phyloP scores from a whole-genome alignment of 2,329 filamentous ascomycete species.

The Alternaria consortialis region DNA sequence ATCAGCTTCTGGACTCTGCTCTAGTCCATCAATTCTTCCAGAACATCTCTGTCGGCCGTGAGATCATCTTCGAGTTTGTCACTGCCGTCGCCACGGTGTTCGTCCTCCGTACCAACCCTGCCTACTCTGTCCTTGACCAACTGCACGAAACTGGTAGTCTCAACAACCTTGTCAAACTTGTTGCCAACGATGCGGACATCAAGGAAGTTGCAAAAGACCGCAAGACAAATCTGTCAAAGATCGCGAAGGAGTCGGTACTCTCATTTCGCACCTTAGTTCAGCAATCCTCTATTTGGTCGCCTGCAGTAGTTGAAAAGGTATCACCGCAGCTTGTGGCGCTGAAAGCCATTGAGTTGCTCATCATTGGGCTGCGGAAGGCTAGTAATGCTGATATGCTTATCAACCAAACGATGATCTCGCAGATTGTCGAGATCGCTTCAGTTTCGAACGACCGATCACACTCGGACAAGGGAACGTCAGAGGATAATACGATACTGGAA shows the following conservation, averaged over 20 bases:
- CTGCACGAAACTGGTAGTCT: conserved; percentile 65
- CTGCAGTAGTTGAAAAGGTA: conserved; percentile 59
- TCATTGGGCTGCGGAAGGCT: conserved; percentile 61
- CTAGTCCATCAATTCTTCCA: conserved; percentile 74
- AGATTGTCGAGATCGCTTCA: conserved; percentile 57
- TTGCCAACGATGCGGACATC: conserved; percentile 65
- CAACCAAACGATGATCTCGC: conserved; percentile 35
- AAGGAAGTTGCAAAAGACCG: conserved; percentile 69
- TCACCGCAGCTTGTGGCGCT: conserved; percentile 72
- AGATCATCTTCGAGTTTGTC: conserved; percentile 64
- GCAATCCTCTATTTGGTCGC: conserved; percentile 68
- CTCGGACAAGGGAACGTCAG: conserved; percentile 18
- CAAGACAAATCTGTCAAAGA: conserved; percentile 73
- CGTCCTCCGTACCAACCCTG: conserved; percentile 68
- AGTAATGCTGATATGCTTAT: conserved; percentile 62
- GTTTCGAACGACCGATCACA: conserved; percentile 26
- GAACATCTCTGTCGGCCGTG: conserved; percentile 60
- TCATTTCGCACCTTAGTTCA: conserved; percentile 64
- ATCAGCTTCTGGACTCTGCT: conserved; percentile 77
- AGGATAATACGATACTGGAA: conserved; percentile 46
- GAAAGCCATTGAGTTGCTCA: conserved; percentile 68
- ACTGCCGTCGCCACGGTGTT: conserved; percentile 70
- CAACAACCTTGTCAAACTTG: conserved; percentile 64
- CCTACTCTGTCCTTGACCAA: conserved; percentile 67
- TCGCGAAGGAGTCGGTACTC: conserved; percentile 65